phyloP scores from a whole-genome alignment of 345 rosid species.

The Acer saccharum region DNA sequence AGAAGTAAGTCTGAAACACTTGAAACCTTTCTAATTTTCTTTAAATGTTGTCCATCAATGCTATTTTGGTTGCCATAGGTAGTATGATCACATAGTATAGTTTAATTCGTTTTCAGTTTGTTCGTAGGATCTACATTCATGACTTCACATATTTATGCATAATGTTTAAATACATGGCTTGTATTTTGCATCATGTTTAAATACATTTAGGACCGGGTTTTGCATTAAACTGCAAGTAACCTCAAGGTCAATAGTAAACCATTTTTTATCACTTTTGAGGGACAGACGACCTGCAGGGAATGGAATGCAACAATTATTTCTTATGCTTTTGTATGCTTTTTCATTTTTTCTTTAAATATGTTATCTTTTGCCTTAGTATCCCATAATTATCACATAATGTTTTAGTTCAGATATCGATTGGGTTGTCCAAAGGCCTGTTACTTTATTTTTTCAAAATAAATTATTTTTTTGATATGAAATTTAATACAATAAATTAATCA shows the following conservation, averaged over 20 bases:
- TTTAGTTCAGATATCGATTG: background rate
- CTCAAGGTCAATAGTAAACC: too few species aligned
- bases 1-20: conserved; percentile 56
- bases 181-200: background rate
- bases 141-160: background rate
- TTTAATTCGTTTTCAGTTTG: too few species aligned
- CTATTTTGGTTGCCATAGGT: background rate
- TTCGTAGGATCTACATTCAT: background rate
- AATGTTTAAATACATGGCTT: background rate
- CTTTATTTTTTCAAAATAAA: background rate
- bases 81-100: background rate
- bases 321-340: too few species aligned
- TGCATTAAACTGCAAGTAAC: too few species aligned
- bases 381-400: background rate
- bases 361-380: background rate
- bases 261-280: too few species aligned
- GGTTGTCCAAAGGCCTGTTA: background rate
- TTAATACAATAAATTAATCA: too few species aligned
- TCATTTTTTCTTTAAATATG: background rate
- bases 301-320: too few species aligned
- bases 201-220: too few species aligned
- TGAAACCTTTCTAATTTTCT: background rate
- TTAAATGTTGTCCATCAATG: background rate
- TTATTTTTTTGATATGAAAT: too few species aligned
- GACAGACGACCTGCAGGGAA: too few species aligned